Base-by-base conservation (phyloP, 768 basidiomycete genomes). In the Tylopilus balloui region DNA sequence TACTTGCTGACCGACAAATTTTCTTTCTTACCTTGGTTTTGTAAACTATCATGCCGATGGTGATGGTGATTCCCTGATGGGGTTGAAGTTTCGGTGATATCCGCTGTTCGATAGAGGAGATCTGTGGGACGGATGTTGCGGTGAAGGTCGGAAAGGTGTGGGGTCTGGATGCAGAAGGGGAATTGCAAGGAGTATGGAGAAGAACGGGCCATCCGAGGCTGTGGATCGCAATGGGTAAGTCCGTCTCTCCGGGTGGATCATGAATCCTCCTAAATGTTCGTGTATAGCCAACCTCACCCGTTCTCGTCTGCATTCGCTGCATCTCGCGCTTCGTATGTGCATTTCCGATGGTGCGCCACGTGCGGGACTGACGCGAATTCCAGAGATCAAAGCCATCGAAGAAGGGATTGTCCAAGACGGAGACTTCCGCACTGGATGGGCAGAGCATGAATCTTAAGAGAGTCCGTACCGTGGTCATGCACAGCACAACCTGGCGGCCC, bases 81-180 rank as follows among this genome's bases (percentile, higher is more conserved):
- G 7, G 29, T 3, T 40, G 11, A 55, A 83, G 78, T 1, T 73
- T 75, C 48, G 77, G 76, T 8, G 73, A 78, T 54, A 56, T 74
- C 5, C 67, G 65, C 17, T 62, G 65, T 14, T 66, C 72, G 6
- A 58, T 80, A 25, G 62, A 62, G 45, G 59, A 66, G 17, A 63
- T 84, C 6, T 75, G 78, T 45, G 81, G 78, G 0, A 65, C 73
- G 3, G 72, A 75, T 19, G 60, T 79, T 9, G 71, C 67, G 1
- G 54, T 69, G 32, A 69, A 71, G 60, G 68, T 83, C 50, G 72
- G 76, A 46, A 70, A 73, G n/a, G 63, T 85, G 13, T 81, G 84
- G 86, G 79, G 85, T 31, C 56, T 88, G 48, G 75, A 84, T 61
- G 65, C 70, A 32, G 82, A 90, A 66, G 82, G 84, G 2, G 83